Percentiles rank a stretch among this genome's conserved stretches.
Conservation (phyloP, 371 early-diverging fungal genomes). For the Batkoa obscura region DNA sequence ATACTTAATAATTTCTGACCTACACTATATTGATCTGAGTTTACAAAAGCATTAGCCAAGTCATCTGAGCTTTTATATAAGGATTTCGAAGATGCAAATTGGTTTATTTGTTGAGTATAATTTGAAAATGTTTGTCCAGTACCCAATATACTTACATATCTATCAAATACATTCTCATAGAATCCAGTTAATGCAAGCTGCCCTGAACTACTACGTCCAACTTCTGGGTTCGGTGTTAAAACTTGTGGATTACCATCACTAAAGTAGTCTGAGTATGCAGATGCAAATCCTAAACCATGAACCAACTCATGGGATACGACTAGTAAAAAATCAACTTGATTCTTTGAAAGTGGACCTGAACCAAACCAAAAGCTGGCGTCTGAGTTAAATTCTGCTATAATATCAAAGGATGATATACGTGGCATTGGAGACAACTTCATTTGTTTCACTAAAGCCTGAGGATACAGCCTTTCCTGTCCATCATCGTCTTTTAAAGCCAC, state of each 20-base stretch:
- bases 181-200: not conserved
- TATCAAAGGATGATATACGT: not conserved
- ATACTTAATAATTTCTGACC: slow-evolving; percentile 9
- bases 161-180: slow-evolving; percentile 7
- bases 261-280: slow-evolving; percentile 19
- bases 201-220: not conserved
- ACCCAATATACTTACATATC: not conserved
- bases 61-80: not conserved
- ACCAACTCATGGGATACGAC: slow-evolving; percentile 34
- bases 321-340: slow-evolving; percentile 27
- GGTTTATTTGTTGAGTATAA: slow-evolving; percentile 4
- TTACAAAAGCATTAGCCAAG: not conserved
- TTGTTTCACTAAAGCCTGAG: slow-evolving; percentile 46
- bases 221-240: slow-evolving; percentile 9
- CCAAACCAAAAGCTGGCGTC: slow-evolving; percentile 10
- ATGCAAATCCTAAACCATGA: slow-evolving; percentile 35
- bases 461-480: slow-evolving; percentile 29
- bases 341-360: slow-evolving; percentile 15
- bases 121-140: not conserved
- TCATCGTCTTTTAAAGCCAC: slow-evolving; percentile 22
- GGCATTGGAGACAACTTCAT: slow-evolving; percentile 10
- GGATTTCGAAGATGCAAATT: not conserved
- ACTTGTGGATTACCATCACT: slow-evolving; percentile 3
- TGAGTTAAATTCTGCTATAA: slow-evolving; percentile 10
- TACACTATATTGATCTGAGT: slow-evolving; percentile 6